Base-by-base conservation (phyloP, 139 green algal species). In the Tetraselmis chui region DNA sequence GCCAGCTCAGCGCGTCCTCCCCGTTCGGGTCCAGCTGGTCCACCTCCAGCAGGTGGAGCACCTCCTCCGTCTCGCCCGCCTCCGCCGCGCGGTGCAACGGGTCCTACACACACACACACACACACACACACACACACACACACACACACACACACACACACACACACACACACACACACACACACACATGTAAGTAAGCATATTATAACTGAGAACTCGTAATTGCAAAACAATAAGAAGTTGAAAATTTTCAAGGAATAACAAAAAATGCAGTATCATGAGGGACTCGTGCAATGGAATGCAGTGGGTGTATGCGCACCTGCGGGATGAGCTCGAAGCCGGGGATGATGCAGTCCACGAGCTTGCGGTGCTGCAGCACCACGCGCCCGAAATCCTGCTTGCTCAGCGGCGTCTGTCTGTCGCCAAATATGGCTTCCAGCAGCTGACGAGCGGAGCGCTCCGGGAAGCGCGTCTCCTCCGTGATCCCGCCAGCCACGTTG, bases 1-100 rank as follows among this genome's bases (percentile, higher is more conserved):
- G 84, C 23, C 26, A 87, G 18, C 24, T 22, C 25, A 75, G 28
- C 25, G 31, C 84, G 84, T 87, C 84, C 18, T 31, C 28, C 24
- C 84, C 84, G 80, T 87, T 75, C n/a, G 76, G n/a, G 75, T 84
- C 75, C 23, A 87, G 32, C 45, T 31, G 25, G 59, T 87, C 84
- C 76, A 80, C 59, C 31, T 84, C 29, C 29, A 87, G 28, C 75
- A 87, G 80, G 76, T 84, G 84, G 28, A 26, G n/a, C 27, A 75
- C 45, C 76, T 87, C 84, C 29, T 80, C 76, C 24, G 75, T 25
- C 76, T 87, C 84, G 27, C 84, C 84, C n/a, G 76, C 80, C 80
- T 87, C 84, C 18, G 80, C 80, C 1, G 84, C 84, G 31, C 80
- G 84, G 80, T 87, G 84, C 79, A 87, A 31, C 79, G 79, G 30